Base-by-base conservation (phyloP, 2,329 filamentous ascomycete species). In the Fusarium sterilihyphosum region DNA sequence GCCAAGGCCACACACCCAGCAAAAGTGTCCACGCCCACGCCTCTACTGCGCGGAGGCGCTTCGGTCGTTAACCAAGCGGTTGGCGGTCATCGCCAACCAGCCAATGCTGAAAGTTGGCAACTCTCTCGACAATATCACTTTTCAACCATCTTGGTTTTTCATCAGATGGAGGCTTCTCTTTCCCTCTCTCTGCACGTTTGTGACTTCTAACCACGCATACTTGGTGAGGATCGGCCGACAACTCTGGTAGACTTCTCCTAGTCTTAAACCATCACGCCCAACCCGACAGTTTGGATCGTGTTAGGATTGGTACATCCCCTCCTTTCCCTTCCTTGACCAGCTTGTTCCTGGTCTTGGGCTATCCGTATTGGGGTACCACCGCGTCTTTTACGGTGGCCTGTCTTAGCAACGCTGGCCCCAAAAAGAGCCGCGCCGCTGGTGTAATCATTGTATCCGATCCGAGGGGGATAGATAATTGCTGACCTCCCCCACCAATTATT, bases 271-370 rank as follows among this genome's bases (percentile, higher is more conserved):
- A 59, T 70, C 76, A 66, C 67, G 61, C 71, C 71, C 73, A 73
- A 74, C 53, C 77, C 77, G 77, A 78, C 77, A 78, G 77, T 64
- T 67, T 78, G 77, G 77, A 71, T 78, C 77, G 73, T 76, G 77
- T 78, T 78, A 78, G 78, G 76, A 78, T 78, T 78, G 77, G 74
- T 74, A 76, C 75, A 70, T 74, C 70, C 71, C 74, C 44, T 74
- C 71, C 67, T 71, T 73, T 67, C 74, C 63, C 63, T 74, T 69
- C 74, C 71, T 58, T 44, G 77, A 73, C 75, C 73, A 76, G 71
- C 77, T 61, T 75, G 69, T 76, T 73, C 77, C 77, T 77, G 74
- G 75, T 77, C 63, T 69, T 78, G 65, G 63, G 70, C 70, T 71
- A 76, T 78, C 75, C 77, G 72, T 66, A 77, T 77, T 77, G 56